Evolutionary conservation across 306 rosid genomes (phyloP).

Genomic region (Trifolium repens): DNA sequence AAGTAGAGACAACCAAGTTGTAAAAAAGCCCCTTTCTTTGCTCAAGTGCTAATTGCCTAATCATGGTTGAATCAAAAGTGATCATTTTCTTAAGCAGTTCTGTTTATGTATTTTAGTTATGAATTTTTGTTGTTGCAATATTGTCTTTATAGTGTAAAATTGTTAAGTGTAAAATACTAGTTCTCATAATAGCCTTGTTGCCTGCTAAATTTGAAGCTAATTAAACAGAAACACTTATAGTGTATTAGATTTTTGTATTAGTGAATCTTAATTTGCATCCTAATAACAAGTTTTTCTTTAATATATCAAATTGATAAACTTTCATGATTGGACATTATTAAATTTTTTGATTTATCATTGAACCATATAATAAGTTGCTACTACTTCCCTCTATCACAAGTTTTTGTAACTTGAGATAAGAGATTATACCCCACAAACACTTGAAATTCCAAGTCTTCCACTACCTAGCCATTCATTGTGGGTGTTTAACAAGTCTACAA

Average conservation of each 20-base stretch:
- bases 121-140: not conserved
- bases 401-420: not conserved
- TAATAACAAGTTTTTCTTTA: not conserved
- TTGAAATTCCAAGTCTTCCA: slow-evolving; percentile 6
- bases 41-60: not conserved
- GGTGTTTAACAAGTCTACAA: not conserved
- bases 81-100: not conserved
- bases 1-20: slow-evolving; percentile 25
- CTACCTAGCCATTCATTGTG: not conserved
- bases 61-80: slow-evolving; percentile 3
- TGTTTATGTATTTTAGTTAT: not conserved
- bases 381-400: not conserved
- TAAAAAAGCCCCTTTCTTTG: not conserved
- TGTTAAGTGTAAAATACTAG: not conserved
- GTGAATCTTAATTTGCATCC: not conserved
- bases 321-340: not conserved
- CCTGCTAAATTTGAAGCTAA: not conserved
- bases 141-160: not conserved
- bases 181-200: not conserved
- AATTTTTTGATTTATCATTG: not conserved
- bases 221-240: not conserved
- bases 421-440: not conserved
- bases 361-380: not conserved
- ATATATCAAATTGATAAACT: not conserved
- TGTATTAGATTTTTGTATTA: not conserved